These are phyloP conservation scores for Curvularia verruculosa DNA, from an alignment of 2,329 filamentous ascomycete species.

Conservation along the genomic window DNA sequence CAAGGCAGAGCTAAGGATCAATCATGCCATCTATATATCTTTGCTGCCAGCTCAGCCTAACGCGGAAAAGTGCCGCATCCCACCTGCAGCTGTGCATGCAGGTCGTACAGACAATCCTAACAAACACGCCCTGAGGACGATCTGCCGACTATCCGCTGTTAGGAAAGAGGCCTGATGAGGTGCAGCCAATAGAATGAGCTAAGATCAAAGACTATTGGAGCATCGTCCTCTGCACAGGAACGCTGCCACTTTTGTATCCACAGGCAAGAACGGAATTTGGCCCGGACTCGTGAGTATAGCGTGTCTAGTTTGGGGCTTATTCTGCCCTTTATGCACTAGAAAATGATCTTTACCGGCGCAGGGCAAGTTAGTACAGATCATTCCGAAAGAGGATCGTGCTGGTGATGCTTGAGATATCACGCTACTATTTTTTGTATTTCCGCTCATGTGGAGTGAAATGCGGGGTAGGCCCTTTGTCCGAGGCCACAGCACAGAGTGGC, in stretches of 20 bases:
- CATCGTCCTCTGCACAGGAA: not conserved
- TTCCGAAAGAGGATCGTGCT: not conserved
- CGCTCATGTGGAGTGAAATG: not conserved
- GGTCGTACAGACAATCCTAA: not conserved
- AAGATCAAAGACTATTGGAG: not conserved
- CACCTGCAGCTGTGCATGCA: not conserved
- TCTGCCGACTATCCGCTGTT: not conserved
- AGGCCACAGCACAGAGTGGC: not conserved
- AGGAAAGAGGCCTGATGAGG: not conserved
- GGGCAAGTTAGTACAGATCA: not conserved
- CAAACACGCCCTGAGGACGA: not conserved
- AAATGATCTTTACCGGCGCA: not conserved
- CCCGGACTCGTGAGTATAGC: not conserved
- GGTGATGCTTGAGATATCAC: not conserved
- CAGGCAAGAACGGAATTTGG: not conserved
- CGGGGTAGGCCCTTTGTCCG: not conserved
- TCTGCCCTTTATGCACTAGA: not conserved
- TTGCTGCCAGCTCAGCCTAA: not conserved
- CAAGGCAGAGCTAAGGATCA: too few relatives aligned
- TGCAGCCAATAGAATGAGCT: not conserved
- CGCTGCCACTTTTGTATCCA: not conserved
- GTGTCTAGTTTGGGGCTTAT: not conserved
- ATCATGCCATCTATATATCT: not conserved
- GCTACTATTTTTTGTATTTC: not conserved
- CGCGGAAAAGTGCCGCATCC: slow-evolving; percentile 1